Evolutionary conservation across 2,329 filamentous ascomycete genomes (phyloP).

Genomic region (Fusarium oxysporum): DNA sequence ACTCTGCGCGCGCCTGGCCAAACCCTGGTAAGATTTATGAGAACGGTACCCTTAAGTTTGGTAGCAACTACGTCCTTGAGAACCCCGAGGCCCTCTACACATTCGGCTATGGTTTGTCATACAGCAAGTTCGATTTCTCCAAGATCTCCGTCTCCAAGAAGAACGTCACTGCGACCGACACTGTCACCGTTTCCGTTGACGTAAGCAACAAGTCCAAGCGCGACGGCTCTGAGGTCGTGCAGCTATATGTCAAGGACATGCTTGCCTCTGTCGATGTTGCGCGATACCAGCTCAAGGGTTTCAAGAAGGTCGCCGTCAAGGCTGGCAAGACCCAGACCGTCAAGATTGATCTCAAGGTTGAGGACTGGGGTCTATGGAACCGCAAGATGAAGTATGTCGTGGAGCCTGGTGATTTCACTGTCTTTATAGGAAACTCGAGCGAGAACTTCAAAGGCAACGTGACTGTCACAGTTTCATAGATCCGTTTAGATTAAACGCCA

Average conservation of each 20-base stretch:
- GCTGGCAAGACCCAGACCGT: slow-evolving; percentile 68
- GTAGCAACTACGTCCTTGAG: slow-evolving; percentile 72
- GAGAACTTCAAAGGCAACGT: slow-evolving; percentile 66
- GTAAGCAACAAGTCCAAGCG: slow-evolving; percentile 69
- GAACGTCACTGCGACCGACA: slow-evolving; percentile 61
- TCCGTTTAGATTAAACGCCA: not conserved
- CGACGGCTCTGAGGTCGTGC: slow-evolving; percentile 75
- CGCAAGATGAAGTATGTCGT: slow-evolving; percentile 78
- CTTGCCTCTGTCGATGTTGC: slow-evolving; percentile 72
- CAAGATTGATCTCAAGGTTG: slow-evolving; percentile 65
- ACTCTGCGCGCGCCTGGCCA: slow-evolving; percentile 68
- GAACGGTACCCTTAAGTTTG: slow-evolving; percentile 73
- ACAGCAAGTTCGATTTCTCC: slow-evolving; percentile 72
- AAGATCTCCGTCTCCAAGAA: slow-evolving; percentile 63
- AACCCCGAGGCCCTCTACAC: slow-evolving; percentile 69
- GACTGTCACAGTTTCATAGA: slow-evolving; percentile 62
- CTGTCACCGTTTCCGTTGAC: slow-evolving; percentile 68
- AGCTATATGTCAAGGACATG: slow-evolving; percentile 74
- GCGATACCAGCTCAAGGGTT: slow-evolving; percentile 73
- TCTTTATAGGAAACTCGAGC: slow-evolving; percentile 71
- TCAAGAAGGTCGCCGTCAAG: slow-evolving; percentile 72
- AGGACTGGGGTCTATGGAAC: slow-evolving; percentile 67
- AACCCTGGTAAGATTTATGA: slow-evolving; percentile 64
- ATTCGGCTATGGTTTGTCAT: slow-evolving; percentile 76
- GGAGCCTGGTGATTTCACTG: slow-evolving; percentile 75